Percentiles rank a stretch among this genome's conserved stretches.
These are phyloP conservation scores for Trichoderma koningiopsis DNA, from an alignment of 2,329 filamentous ascomycete genomes.

Conservation along the genomic window DNA sequence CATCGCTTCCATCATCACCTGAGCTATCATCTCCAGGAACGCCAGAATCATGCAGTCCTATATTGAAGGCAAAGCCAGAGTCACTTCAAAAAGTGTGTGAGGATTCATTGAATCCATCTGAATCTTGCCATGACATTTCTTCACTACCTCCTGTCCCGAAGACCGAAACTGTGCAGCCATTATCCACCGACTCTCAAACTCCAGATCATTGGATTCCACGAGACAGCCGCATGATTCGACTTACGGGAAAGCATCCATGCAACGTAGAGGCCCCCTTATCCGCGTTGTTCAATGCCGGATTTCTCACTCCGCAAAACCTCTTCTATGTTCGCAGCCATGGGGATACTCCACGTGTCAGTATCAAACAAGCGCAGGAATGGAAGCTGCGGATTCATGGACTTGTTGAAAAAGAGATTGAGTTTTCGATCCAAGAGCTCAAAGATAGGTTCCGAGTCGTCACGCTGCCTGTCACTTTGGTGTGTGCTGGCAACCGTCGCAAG, in stretches of 20 bases:
- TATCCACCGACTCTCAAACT: constrained; percentile 54
- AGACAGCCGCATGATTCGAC: constrained; percentile 77
- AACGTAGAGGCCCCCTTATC: constrained; percentile 85
- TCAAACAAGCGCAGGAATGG: constrained; percentile 75
- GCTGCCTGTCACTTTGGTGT: constrained; percentile 85
- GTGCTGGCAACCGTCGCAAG: constrained; percentile 87
- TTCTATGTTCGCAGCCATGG: constrained; percentile 95
- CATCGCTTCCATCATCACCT: background rate
- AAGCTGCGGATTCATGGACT: constrained; percentile 81
- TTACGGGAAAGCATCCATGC: constrained; percentile 89
- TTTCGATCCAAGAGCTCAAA: constrained; percentile 73
- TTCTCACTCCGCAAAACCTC: constrained; percentile 82
- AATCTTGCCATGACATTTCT: background rate
- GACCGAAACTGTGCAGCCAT: background rate
- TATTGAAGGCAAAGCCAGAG: background rate
- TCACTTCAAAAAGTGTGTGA: background rate
- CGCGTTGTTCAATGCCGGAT: constrained; percentile 76
- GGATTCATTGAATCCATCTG: background rate
- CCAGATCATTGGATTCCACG: constrained; percentile 80
- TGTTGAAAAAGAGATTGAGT: constrained; percentile 72
- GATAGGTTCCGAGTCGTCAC: constrained; percentile 78
- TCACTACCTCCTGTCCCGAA: background rate
- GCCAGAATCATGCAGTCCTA: background rate
- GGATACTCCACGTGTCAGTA: constrained; percentile 71
- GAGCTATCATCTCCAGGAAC: background rate